Base-by-base conservation (phyloP, 257 asterid genomes). In the Nicotiana tomentosiformis region DNA sequence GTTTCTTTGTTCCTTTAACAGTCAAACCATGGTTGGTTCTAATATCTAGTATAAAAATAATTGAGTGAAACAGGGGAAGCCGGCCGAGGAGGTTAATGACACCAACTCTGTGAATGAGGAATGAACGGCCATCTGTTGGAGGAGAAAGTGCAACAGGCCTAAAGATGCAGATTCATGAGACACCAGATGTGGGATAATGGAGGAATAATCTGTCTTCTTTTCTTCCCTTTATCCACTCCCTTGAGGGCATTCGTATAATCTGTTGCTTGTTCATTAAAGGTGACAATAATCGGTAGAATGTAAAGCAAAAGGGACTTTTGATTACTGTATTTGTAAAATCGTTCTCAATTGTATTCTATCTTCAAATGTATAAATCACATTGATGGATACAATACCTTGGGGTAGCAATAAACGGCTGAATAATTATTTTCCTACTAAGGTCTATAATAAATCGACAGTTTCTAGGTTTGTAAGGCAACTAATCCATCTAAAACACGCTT, bases 31-130 rank as follows among this genome's bases (percentile, higher is more conserved):
- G 14, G 39, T 55, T 51, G 17, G 64, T 8, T 76, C 65, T 74
- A 14, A 51, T 76, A 76, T 51, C 26, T 0, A 14, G 29, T 5
- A 76, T 66, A 46, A 64, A 51, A 26, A 53, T 77, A 79, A 29
- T 32, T 68, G 56, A 67, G 80, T 83, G 85, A 82, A 72, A 66
- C 91, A 92, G 97, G 97, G 86, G 33, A 92, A 90, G 82, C 79
- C 87, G 17, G 17, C 29, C 49, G 88, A 53, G 90, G 97, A 91
- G 69, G 72, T 88, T 58, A 89, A 84, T 80, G 93, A 90, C 10
- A 88, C 74, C 81, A 92, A 89, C 62, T 33, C 85, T 5, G 18
- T n/a, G 77, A 88, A 85, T 30, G 92, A 77, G 83, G 84, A 58
- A 84, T 82, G 67, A 90, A 89, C 43, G 92, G 91, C 80, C 88